Evolutionary conservation across 768 basidiomycete species (phyloP), one percentile per base, ranked within the genome.

Genomic region (Russula vinacea): DNA sequence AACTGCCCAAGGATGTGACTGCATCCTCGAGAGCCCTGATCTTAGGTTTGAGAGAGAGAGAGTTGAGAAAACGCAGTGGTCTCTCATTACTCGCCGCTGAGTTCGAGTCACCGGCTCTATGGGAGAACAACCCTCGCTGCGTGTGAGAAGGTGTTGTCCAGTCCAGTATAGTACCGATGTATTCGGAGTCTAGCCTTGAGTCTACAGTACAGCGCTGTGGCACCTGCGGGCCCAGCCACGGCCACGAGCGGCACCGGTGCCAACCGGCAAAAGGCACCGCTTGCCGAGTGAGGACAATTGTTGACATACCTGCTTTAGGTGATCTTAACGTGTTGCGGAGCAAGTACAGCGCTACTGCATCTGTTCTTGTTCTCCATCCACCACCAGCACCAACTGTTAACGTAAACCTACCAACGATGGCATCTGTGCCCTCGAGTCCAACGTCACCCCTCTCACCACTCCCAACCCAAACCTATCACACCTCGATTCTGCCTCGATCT

Each of bases 391-490:
- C 10, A 8, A 19, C n/a, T 6, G n/a, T 45, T 19, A 19, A 19
- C 16, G 17, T 9, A 6, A 45, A n/a, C n/a, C 17, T 10, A 6
- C 3, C 22, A 22, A 54, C 58, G 13, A 57, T 56, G 54, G 11
- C 66, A 10, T 19, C 42, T 14, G 19, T 16, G n/a, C 22, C 57
- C 22, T 26, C 37, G 5, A 39, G 35, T 10, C 32, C 57, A 14
- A 61, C 58, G 13, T 60, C 67, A 39, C 24, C 62, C 64, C 26
- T 9, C 54, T 10, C 45, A 45, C 19, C 24, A 35, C 77, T 47
- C 29, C 81, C 84, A 1, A 73, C 80, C 8, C 71, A 76, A 44
- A 83, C 76, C 10, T 80, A 79, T 70, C 83, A 85, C 66, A 74
- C 77, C 3, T 74, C 78, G 24, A 59, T 84, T 7, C 77, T 78